Evolutionary conservation across 108 stramenopile genomes (phyloP).

Genomic region (Skeletonema menzelii): DNA sequence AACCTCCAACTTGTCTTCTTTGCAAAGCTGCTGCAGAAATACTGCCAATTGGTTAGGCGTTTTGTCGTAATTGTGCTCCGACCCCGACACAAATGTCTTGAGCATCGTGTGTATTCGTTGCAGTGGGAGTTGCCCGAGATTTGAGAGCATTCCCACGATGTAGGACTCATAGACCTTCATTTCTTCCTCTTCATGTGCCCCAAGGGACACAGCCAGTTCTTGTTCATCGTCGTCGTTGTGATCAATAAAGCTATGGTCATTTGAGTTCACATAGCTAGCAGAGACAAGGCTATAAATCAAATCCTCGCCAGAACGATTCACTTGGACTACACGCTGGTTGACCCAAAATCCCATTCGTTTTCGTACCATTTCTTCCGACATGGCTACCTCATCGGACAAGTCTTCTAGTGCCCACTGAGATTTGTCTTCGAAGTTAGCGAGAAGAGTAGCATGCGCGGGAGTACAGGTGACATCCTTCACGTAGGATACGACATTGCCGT

Average conservation of each 20-base stretch:
- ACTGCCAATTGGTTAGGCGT: constrained; percentile 74
- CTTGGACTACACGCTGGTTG: constrained; percentile 76
- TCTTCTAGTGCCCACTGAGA: constrained; percentile 69
- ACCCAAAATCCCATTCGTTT: constrained; percentile 88
- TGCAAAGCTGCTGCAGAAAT: constrained; percentile 80
- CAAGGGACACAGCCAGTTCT: constrained; percentile 60
- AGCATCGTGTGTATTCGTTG: constrained; percentile 88
- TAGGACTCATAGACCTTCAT: constrained; percentile 82
- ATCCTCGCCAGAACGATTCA: constrained; percentile 9
- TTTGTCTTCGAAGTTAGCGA: constrained; percentile 90
- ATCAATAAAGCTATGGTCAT: constrained; percentile 50
- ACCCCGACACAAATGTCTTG: constrained; percentile 87
- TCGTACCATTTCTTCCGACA: constrained; percentile 66
- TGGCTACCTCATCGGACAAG: constrained; percentile 69
- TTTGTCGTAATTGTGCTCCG: constrained; percentile 85
- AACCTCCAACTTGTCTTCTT: constrained; percentile 82
- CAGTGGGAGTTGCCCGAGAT: constrained; percentile 77
- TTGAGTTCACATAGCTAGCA: constrained; percentile 45
- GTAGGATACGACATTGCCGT: constrained; percentile 49
- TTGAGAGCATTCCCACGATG: constrained; percentile 89
- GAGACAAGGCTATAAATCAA: constrained; percentile 27
- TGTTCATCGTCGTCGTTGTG: constrained; percentile 64
- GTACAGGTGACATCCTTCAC: constrained; percentile 82
- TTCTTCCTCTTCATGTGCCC: constrained; percentile 83
- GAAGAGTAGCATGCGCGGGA: constrained; percentile 89